Percentiles rank a stretch among this genome's conserved stretches.
phyloP scores from a whole-genome alignment of 2,329 filamentous ascomycete species.

The Diaporthe vaccinii region DNA sequence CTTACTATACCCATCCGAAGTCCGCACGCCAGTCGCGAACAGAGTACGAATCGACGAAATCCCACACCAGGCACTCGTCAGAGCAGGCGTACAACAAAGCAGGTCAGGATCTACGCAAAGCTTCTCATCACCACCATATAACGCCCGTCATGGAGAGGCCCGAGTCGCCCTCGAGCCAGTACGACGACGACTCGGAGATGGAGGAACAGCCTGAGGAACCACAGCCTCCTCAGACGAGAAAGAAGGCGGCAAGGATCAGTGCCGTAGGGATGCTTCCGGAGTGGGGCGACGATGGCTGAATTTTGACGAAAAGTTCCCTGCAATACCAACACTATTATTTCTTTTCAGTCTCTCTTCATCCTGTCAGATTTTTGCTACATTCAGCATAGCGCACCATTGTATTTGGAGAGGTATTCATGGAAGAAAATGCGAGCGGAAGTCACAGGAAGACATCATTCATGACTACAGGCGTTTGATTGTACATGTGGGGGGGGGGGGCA shows the following conservation, averaged over 20 bases:
- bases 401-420: not conserved
- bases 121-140: not conserved
- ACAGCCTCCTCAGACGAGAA: constrained; percentile 46
- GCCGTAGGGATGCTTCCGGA: constrained; percentile 49
- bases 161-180: constrained; percentile 49
- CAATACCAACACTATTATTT: not conserved
- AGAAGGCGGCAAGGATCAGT: constrained; percentile 52
- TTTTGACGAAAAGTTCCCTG: not conserved
- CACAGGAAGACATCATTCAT: constrained; percentile 7
- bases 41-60: constrained; percentile 26
- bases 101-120: not conserved
- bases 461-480: constrained; percentile 15
- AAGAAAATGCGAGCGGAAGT: not conserved
- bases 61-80: not conserved
- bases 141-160: constrained; percentile 47
- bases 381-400: constrained; percentile 37
- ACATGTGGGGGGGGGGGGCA: constrained; percentile 1
- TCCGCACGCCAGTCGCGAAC: constrained; percentile 20
- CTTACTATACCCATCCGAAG: not conserved
- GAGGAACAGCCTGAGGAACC: constrained; percentile 34
- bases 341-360: not conserved
- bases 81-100: not conserved
- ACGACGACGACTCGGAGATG: constrained; percentile 41
- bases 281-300: constrained; percentile 41
- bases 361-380: not conserved